phyloP scores from a whole-genome alignment of 2,329 filamentous ascomycete genomes.

The Teratosphaeria viscida region DNA sequence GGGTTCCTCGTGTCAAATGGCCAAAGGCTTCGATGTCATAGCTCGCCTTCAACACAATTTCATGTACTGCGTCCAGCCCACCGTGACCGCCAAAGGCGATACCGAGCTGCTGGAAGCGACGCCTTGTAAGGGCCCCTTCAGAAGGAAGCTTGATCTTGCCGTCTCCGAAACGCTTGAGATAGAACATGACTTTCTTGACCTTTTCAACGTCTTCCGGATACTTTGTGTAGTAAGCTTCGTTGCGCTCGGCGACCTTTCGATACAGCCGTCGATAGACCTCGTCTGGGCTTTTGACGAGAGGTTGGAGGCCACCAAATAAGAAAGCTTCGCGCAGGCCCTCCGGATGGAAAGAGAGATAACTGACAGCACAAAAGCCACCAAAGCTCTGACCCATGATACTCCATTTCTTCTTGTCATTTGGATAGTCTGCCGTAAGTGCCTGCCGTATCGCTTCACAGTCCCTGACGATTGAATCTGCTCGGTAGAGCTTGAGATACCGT shows the following conservation, averaged over 20 bases:
- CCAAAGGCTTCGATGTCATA: constrained; percentile 67
- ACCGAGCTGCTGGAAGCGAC: constrained; percentile 67
- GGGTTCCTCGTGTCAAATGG: constrained; percentile 61
- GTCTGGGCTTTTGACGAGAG: constrained; percentile 60
- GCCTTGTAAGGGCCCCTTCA: constrained; percentile 61
- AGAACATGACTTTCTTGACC: constrained; percentile 55
- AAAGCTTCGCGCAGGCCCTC: constrained; percentile 72
- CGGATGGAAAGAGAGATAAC: constrained; percentile 72
- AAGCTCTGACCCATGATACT: constrained; percentile 84
- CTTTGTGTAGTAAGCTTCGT: constrained; percentile 70
- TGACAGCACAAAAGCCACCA: constrained; percentile 75
- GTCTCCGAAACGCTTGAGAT: constrained; percentile 47
- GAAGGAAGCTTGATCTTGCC: constrained; percentile 57
- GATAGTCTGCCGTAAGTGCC: constrained; percentile 59
- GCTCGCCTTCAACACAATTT: constrained; percentile 58
- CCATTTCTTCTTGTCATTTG: constrained; percentile 65
- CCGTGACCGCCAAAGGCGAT: constrained; percentile 70
- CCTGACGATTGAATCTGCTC: constrained; percentile 80
- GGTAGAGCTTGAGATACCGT: constrained; percentile 71
- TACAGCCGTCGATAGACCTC: constrained; percentile 67
- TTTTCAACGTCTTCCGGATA: constrained; percentile 67
- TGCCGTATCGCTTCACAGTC: constrained; percentile 80
- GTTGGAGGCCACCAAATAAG: constrained; percentile 72
- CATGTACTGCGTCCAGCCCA: constrained; percentile 64
- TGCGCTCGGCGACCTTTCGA: constrained; percentile 57